phyloP scores from a whole-genome alignment of 306 rosid species.

The Vachellia collinsii region DNA sequence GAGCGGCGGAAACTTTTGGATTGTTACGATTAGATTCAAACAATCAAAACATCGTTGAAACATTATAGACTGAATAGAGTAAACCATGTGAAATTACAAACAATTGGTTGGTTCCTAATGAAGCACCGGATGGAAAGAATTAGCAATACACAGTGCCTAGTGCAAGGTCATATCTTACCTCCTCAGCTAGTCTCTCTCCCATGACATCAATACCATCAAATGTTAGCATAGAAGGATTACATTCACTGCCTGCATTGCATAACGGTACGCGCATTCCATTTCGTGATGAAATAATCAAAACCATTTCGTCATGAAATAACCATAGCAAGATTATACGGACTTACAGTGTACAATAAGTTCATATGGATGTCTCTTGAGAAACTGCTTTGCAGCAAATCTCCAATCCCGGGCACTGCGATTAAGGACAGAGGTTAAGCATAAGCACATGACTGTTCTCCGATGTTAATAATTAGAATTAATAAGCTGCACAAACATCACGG shows the following conservation, averaged over 20 bases:
- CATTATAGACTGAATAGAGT: neutral
- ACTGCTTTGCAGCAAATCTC: conserved; percentile 62
- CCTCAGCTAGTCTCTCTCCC: conserved; percentile 67
- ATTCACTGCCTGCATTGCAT: conserved; percentile 78
- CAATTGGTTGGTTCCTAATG: neutral
- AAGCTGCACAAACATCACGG: neutral
- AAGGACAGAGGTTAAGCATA: neutral
- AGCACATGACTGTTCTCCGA: neutral
- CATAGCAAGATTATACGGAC: conserved; percentile 10
- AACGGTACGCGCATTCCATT: conserved; percentile 38
- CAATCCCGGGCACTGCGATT: conserved; percentile 59
- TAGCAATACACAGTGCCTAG: neutral
- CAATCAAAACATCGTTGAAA: neutral
- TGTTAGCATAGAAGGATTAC: conserved; percentile 68
- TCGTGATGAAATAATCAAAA: conserved; percentile 17
- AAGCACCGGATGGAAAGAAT: neutral
- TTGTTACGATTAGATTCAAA: conserved; percentile 26
- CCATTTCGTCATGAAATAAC: neutral
- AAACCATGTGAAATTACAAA: neutral
- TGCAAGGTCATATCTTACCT: conserved; percentile 49
- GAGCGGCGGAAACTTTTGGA: neutral
- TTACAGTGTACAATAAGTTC: conserved; percentile 70
- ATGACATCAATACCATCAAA: conserved; percentile 87
- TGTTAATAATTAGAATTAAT: neutral
- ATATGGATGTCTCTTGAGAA: conserved; percentile 50